These are phyloP conservation scores for Globisporangium cystogenes DNA, from an alignment of 352 stramenopile species.

Conservation along the genomic window DNA sequence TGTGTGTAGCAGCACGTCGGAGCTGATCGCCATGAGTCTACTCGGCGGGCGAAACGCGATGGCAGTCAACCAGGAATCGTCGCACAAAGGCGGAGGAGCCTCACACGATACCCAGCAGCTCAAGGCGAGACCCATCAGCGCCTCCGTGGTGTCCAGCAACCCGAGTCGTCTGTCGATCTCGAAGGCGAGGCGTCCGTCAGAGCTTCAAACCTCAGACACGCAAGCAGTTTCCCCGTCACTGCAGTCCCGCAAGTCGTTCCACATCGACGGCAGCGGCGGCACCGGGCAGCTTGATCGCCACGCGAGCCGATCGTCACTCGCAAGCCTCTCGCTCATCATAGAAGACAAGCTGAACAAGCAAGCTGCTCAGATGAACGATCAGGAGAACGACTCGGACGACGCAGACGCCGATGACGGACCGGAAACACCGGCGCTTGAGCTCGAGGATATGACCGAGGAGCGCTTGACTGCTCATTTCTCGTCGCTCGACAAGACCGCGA, in stretches of 20 bases:
- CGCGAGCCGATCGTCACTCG: constrained; percentile 12
- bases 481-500: constrained; percentile 36
- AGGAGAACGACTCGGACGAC: constrained; percentile 9
- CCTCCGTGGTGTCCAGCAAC: constrained; percentile 16
- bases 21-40: constrained; percentile 18
- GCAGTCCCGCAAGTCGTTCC: constrained; percentile 4
- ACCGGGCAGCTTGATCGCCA: constrained; percentile 2
- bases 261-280: neutral
- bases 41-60: neutral
- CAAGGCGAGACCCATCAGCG: constrained; percentile 28
- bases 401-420: neutral
- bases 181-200: neutral
- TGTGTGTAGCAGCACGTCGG: constrained; percentile 37
- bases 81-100: neutral
- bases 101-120: too few species aligned
- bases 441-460: constrained; percentile 61
- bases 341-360: constrained; percentile 14
- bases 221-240: neutral
- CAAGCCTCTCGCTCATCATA: constrained; percentile 22
- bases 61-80: neutral
- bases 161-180: constrained; percentile 9
- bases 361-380: constrained; percentile 1
- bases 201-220: neutral
- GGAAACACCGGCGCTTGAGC: constrained; percentile 15
- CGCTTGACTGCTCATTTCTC: constrained; percentile 38